These are phyloP conservation scores for Microbotryum lychnidis-dioicae DNA, from an alignment of 1,284 basidiomycete species.

Conservation along the genomic window DNA sequence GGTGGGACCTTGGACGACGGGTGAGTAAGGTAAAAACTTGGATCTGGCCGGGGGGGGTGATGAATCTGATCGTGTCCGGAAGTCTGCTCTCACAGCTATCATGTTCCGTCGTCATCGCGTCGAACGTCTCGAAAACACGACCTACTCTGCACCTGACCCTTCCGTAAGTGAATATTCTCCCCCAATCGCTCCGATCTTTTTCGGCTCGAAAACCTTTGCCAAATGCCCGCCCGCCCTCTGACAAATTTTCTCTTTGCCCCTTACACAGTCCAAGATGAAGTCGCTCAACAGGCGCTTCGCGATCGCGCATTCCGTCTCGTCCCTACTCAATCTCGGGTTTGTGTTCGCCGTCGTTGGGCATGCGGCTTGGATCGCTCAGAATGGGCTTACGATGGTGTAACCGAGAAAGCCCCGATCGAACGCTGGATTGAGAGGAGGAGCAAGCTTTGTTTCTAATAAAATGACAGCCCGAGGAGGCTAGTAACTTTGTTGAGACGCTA, in stretches of 20 bases:
- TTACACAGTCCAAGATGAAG: constrained; percentile 22
- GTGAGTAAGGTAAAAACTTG: constrained; percentile 1
- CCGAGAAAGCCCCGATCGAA: too few species aligned
- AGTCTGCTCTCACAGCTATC: constrained; percentile 6
- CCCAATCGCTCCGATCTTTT: neutral
- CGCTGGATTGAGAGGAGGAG: too few species aligned
- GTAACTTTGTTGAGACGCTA: too few species aligned
- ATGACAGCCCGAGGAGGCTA: too few species aligned
- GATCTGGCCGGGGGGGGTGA: too few species aligned
- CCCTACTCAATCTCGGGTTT: constrained; percentile 28
- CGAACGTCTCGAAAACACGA: constrained; percentile 28
- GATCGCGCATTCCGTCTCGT: constrained; percentile 27
- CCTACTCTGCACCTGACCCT: constrained; percentile 26
- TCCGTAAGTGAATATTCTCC: neutral
- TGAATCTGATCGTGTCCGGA: too few species aligned
- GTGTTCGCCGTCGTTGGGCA: constrained; percentile 12
- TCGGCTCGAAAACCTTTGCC: too few species aligned
- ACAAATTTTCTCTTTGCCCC: constrained; percentile 1
- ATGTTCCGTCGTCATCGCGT: constrained; percentile 31
- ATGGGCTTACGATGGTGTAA: neutral
- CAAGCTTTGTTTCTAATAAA: too few species aligned
- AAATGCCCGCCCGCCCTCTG: neutral
- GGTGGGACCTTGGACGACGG: constrained; percentile 30
- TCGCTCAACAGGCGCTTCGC: constrained; percentile 27
- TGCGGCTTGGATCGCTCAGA: constrained; percentile 8